These are phyloP conservation scores for Oryza meridionalis DNA, from an alignment of 176 grass and related monocot genomes.

Conservation along the genomic window DNA sequence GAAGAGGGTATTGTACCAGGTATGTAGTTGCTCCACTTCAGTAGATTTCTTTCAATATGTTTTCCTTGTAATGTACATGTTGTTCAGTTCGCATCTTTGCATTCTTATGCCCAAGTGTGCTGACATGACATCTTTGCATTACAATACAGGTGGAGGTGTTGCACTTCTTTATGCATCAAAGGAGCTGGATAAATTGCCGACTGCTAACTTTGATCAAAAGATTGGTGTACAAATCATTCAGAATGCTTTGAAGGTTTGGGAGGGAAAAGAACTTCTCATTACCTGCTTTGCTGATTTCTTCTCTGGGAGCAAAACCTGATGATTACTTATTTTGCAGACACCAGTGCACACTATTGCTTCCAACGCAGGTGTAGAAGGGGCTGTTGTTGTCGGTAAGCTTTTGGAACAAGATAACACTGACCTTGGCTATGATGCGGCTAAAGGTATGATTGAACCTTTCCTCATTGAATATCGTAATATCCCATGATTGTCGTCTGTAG, in stretches of 20 bases:
- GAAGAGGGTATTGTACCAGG: conserved; percentile 98
- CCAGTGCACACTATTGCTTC: conserved; percentile 87
- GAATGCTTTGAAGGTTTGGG: conserved; percentile 89
- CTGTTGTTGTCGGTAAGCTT: conserved; percentile 96
- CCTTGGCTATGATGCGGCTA: conserved; percentile 96
- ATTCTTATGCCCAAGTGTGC: background rate
- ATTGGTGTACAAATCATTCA: conserved; percentile 99
- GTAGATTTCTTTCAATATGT: background rate
- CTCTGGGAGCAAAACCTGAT: conserved; percentile 17
- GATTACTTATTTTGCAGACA: conserved; percentile 53
- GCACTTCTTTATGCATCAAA: conserved; percentile 98
- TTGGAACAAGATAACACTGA: conserved; percentile 88
- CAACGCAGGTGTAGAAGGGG: conserved; percentile 97
- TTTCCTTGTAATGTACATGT: background rate
- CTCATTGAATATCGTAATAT: background rate
- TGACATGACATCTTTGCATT: background rate
- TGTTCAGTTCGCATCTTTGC: background rate
- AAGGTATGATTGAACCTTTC: conserved; percentile 50
- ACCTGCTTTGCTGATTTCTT: background rate
- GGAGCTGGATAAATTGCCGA: conserved; percentile 81
- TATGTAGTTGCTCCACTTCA: conserved; percentile 1
- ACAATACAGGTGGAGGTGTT: conserved; percentile 83
- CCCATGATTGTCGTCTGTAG: background rate
- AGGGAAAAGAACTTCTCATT: background rate
- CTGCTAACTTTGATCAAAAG: conserved; percentile 95